These are phyloP conservation scores for Candida fluviatilis DNA, from an alignment of 805 yeast species.

Conservation along the genomic window DNA sequence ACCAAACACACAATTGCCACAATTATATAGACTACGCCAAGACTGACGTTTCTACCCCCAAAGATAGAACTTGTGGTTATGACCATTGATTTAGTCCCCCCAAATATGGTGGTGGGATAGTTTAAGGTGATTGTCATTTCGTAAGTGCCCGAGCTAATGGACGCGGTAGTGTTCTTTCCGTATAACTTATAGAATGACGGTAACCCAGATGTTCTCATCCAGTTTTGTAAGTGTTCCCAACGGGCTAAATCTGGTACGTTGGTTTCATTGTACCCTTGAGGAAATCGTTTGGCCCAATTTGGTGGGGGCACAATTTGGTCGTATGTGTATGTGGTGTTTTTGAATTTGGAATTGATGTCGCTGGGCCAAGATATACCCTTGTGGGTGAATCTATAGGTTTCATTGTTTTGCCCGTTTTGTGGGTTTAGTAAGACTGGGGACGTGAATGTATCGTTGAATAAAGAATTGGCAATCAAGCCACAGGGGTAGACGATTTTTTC, in stretches of 20 bases:
- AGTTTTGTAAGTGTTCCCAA: constrained; percentile 87
- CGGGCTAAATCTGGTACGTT: constrained; percentile 71
- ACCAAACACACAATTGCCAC: constrained; percentile 75
- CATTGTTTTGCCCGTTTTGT: constrained; percentile 38
- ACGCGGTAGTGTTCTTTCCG: constrained; percentile 58
- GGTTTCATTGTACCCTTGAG: constrained; percentile 82
- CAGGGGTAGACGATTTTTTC: constrained; percentile 72
- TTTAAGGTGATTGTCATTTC: constrained; percentile 63
- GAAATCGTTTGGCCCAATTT: constrained; percentile 76
- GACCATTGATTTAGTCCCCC: constrained; percentile 84
- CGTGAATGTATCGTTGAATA: constrained; percentile 82
- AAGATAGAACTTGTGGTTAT: constrained; percentile 76
- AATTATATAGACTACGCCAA: constrained; percentile 81
- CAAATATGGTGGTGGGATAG: constrained; percentile 77
- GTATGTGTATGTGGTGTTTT: constrained; percentile 65
- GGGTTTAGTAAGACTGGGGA: constrained; percentile 46
- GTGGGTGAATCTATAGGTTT: constrained; percentile 42
- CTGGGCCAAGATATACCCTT: constrained; percentile 80
- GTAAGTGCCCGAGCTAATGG: constrained; percentile 65
- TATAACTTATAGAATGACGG: constrained; percentile 86
- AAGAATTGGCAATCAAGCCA: constrained; percentile 90
- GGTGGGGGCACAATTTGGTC: constrained; percentile 88
- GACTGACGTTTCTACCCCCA: constrained; percentile 82
- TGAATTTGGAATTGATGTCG: constrained; percentile 63
- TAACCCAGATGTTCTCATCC: constrained; percentile 97